A percentile compares a stretch with the other conserved stretches of the same genome.
phyloP scores from a whole-genome alignment of 192 early-diverging fungal genomes.

The Entomortierella lignicola region DNA sequence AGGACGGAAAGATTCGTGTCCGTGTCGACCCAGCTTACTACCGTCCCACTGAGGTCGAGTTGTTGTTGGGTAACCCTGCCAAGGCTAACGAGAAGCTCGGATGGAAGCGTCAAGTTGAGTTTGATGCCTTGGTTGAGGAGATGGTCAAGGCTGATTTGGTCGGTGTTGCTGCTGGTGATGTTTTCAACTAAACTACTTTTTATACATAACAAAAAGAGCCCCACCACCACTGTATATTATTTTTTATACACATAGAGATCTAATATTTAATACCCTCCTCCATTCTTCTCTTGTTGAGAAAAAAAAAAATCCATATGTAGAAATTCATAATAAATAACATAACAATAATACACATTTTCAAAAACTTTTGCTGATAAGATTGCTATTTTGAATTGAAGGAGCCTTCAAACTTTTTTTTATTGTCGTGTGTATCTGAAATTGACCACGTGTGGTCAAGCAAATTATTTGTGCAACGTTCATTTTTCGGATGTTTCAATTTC shows the following conservation, averaged over 20 bases:
- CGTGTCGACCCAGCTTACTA: conserved; percentile 78
- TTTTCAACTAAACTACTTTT: conserved; percentile 22
- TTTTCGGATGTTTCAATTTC: too few species aligned
- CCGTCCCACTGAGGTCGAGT: conserved; percentile 81
- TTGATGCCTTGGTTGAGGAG: conserved; percentile 73
- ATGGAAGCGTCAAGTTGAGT: conserved; percentile 78
- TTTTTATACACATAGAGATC: conserved; percentile 1
- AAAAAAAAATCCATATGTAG: too few species aligned
- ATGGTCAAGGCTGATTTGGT: conserved; percentile 73
- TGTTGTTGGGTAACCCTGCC: conserved; percentile 75
- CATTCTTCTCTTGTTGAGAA: too few species aligned
- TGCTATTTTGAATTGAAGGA: too few species aligned
- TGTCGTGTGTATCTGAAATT: too few species aligned
- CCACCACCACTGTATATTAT: neutral
- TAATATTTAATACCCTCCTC: conserved; percentile 6
- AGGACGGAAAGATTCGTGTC: conserved; percentile 61
- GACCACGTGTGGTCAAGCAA: too few species aligned
- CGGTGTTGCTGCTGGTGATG: conserved; percentile 38
- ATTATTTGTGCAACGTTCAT: too few species aligned
- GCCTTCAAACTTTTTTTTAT: too few species aligned
- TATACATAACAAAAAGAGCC: neutral
- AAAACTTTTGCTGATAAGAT: too few species aligned
- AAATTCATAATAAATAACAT: too few species aligned
- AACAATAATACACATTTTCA: too few species aligned
- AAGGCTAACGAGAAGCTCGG: conserved; percentile 73